Evolutionary conservation across 2,329 filamentous ascomycete species (phyloP), one percentile per base, ranked within the genome.

Genomic region (Sporothrix protearum): DNA sequence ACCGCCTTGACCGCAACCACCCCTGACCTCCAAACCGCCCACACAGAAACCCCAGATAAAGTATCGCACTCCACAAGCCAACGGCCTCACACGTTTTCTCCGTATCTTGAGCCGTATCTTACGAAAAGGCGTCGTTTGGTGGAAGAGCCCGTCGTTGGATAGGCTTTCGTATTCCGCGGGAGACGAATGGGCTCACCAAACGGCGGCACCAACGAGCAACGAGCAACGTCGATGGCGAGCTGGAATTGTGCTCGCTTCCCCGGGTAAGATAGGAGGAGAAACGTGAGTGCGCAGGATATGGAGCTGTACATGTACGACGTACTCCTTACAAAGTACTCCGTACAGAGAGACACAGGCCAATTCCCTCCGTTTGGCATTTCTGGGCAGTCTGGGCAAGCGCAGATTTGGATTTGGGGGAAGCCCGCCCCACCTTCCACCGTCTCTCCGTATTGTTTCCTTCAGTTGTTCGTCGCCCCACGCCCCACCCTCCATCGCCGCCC

Each of bases 41-140:
- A 49, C 51, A 51, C 25, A 36, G 42, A n/a, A 67, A 67, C 42
- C 64, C 64, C 45, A 67, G 45, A 67, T 51, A 45, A 45, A 51
- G 64, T 39, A n/a, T n/a, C n/a, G n/a, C n/a, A 67, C 64, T 67
- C 64, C 64, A 22, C 64, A 67, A 36, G 9, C 28, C 64, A 51
- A 36, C 45, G 6, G 64, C 22, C 19, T 51, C 59, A 14, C 22
- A 28, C n/a, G 36, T 19, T n/a, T 19, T 25, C 25, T 53, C 49
- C 8, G 33, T 39, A 59, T 59, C 30, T 47, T 14, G 42, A 19
- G 42, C 42, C 14, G 42, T 47, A 16, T 28, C 19, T 53, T 14
- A 12, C 12, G 22, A 25, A 22, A 12, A 22, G 25, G 49, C 3
- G 25, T 28, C 22, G 25, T 10, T 53, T 25, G 12, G 25, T 16